Percentiles rank a stretch among this genome's conserved stretches.
Conservation (phyloP, 768 basidiomycete genomes). For the Crassisporium funariophilum region DNA sequence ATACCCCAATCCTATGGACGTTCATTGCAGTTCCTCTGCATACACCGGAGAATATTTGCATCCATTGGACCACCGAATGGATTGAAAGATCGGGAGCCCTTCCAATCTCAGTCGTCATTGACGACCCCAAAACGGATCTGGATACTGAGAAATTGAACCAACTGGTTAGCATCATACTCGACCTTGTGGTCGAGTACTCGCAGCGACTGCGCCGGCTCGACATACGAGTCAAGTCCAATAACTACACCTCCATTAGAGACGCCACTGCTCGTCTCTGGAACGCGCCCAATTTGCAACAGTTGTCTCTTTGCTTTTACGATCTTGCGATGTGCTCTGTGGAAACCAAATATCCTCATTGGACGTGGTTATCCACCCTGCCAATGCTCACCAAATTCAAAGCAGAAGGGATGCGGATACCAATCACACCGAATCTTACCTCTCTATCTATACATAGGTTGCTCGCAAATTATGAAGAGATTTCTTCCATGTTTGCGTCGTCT, state of each 20-base stretch:
- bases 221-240: slow-evolving; percentile 3
- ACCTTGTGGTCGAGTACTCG: background rate
- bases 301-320: slow-evolving; percentile 12
- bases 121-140: slow-evolving; percentile 7
- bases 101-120: slow-evolving; percentile 17
- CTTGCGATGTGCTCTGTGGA: background rate
- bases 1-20: slow-evolving; percentile 20
- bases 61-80: slow-evolving; percentile 19
- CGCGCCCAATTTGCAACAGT: slow-evolving; percentile 13
- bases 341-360: background rate
- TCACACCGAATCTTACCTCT: slow-evolving; percentile 12
- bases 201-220: slow-evolving; percentile 18
- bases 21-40: slow-evolving; percentile 17
- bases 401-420: slow-evolving; percentile 9
- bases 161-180: background rate
- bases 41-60: slow-evolving; percentile 5
- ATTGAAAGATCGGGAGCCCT: slow-evolving; percentile 14
- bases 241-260: slow-evolving; percentile 1
- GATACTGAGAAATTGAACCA: background rate
- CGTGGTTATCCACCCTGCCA: slow-evolving; percentile 8
- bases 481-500: slow-evolving; percentile 14
- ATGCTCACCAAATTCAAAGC: slow-evolving; percentile 14
- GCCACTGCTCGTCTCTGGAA: slow-evolving; percentile 2
- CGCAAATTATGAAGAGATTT: slow-evolving; percentile 11
- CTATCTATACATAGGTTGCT: slow-evolving; percentile 9